Base-by-base conservation (phyloP, 2,329 filamentous ascomycete genomes). In the Whalleya microplaca region DNA sequence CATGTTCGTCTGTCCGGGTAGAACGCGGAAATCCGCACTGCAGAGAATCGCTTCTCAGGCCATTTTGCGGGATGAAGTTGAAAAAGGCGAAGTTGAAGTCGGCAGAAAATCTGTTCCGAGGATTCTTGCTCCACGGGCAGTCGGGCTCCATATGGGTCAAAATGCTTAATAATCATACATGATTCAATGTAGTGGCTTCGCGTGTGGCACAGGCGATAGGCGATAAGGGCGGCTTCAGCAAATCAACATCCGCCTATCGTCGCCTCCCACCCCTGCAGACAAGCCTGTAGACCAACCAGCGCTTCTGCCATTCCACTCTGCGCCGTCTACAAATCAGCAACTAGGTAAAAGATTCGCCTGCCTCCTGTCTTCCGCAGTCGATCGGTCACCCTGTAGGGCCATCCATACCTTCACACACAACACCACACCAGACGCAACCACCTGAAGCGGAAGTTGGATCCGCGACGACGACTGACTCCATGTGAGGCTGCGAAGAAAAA, bases 401-500 rank as follows among this genome's bases (percentile, higher is more conserved):
- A n/a, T n/a, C 23, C 9, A 37, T 37, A 37, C 14, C 5, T 37
- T 14, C 32, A 12, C 32, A 3, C 32, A 16, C 32, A 16, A 37
- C 6, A 16, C 32, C 32, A 3, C 32, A 16, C 32, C 3, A 37
- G 32, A 16, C 32, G 32, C 32, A 37, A 6, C 27, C 32, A 12
- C 32, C 32, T 16, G 32, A 12, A 37, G 32, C 14, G 32, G 46
- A 45, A 48, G 20, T 47, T 56, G 42, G 21, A 51, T 41, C 49
- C 61, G 40, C 49, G 52, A 60, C 49, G 55, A 53, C 61, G 32
- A 37, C 32, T 37, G 32, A 16, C 64, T 63, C 65, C 64, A 68
- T 69, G 68, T 65, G 67, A 69, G 56, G 61, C 63, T 55, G 60
- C 62, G 53, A 56, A 53, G 58, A 51, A 37, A 6, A 14, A 37